Conservation (phyloP, 176 grass and related monocot genomes). For the Typha latifolia region DNA sequence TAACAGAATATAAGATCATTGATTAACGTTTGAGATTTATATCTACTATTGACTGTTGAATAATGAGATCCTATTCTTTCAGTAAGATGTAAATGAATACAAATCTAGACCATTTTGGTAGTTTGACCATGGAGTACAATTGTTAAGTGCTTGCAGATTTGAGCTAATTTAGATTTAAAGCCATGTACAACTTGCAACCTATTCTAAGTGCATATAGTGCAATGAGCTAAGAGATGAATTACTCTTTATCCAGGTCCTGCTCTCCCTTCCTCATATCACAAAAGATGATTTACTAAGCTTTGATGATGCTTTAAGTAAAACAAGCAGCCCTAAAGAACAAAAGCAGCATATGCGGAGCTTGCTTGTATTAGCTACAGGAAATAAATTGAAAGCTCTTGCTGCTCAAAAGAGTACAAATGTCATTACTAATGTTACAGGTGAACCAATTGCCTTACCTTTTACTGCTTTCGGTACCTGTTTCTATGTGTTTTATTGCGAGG, state of each 20-base stretch:
- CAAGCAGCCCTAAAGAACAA: slow-evolving; percentile 83
- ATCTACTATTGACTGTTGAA: too few species aligned
- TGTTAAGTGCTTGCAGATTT: too few species aligned
- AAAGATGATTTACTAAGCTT: slow-evolving; percentile 78
- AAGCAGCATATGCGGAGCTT: slow-evolving; percentile 79
- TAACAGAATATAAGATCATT: slow-evolving; percentile 12
- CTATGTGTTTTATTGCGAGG: not conserved
- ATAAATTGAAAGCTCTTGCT: slow-evolving; percentile 87
- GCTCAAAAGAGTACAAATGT: slow-evolving; percentile 70
- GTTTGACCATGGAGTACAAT: too few species aligned
- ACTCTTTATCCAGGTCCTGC: slow-evolving; percentile 43
- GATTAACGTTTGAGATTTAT: too few species aligned
- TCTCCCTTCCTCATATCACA: slow-evolving; percentile 60
- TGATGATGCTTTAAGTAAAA: slow-evolving; percentile 87
- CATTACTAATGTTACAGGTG: slow-evolving; percentile 95
- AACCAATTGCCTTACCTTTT: slow-evolving; percentile 10
- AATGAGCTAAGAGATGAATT: not conserved
- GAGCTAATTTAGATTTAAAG: too few species aligned
- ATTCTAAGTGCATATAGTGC: not conserved
- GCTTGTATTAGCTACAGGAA: slow-evolving; percentile 83
- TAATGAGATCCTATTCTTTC: too few species aligned
- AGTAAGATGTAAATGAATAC: too few species aligned
- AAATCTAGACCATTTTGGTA: too few species aligned
- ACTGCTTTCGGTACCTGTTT: not conserved
- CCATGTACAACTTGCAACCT: not conserved